Conservation (phyloP, 371 early-diverging fungal species). For the Umbelopsis sp. region DNA sequence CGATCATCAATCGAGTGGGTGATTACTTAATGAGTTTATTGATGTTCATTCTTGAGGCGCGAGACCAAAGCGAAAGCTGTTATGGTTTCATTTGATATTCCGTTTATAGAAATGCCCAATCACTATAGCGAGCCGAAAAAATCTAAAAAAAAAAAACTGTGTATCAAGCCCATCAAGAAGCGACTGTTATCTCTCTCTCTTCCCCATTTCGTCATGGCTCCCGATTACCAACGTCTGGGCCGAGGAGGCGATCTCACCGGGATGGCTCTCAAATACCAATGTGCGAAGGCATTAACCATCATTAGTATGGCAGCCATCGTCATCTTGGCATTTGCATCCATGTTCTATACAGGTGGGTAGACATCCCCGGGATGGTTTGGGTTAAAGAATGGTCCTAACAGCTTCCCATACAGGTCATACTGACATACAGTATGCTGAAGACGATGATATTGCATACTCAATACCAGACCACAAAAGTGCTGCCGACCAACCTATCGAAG, state of each 20-base stretch:
- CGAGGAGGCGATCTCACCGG: conserved; percentile 9
- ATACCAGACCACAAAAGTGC: not conserved
- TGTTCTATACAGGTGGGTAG: conserved; percentile 29
- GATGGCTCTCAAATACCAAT: conserved; percentile 34
- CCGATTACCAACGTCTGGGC: conserved; percentile 12
- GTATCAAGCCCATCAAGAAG: not conserved
- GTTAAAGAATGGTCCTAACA: too few relatives aligned
- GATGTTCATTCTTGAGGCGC: too few relatives aligned
- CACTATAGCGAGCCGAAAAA: too few relatives aligned
- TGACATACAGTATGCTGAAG: not conserved
- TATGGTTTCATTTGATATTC: not conserved
- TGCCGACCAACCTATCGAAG: not conserved
- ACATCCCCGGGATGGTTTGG: not conserved
- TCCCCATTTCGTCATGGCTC: not conserved
- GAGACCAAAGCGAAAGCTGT: too few relatives aligned
- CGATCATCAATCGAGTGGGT: too few relatives aligned
- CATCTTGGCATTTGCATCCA: conserved; percentile 35
- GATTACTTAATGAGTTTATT: too few relatives aligned
- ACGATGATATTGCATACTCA: not conserved
- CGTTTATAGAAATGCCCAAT: not conserved
- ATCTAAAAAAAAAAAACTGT: not conserved
- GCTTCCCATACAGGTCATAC: not conserved
- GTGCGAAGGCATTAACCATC: conserved; percentile 40
- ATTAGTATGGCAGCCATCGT: conserved; percentile 42
- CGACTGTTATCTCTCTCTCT: not conserved